Evolutionary conservation across 805 yeast species (phyloP).

Genomic region (Metschnikowia lochheadii): DNA sequence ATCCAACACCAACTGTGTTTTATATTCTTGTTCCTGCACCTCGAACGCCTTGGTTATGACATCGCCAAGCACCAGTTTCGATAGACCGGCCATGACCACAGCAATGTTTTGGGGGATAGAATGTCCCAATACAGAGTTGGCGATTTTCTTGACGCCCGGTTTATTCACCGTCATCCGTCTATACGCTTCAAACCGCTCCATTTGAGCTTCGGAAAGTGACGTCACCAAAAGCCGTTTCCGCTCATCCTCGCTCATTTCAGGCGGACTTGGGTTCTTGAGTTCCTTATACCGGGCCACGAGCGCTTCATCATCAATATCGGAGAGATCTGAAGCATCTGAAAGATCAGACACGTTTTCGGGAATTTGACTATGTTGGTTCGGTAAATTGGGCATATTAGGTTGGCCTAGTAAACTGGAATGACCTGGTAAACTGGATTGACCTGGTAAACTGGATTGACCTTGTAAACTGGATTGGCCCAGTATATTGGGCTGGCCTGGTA

Average conservation of each 20-base stretch:
- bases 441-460: too few species aligned
- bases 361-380: too few species aligned
- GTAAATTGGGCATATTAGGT: too few species aligned
- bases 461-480: too few species aligned
- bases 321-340: conserved; percentile 26
- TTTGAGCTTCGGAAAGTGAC: conserved; percentile 74
- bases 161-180: conserved; percentile 63
- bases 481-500: too few species aligned
- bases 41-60: conserved; percentile 77
- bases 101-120: conserved; percentile 76
- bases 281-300: conserved; percentile 28
- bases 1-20: conserved; percentile 35
- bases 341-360: conserved; percentile 10
- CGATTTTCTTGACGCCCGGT: conserved; percentile 74
- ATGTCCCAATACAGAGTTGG: conserved; percentile 75
- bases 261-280: conserved; percentile 29
- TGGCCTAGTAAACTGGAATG: too few species aligned
- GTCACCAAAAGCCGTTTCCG: conserved; percentile 60
- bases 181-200: conserved; percentile 81
- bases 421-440: too few species aligned
- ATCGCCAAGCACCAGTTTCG: conserved; percentile 88
- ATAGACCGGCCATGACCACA: conserved; percentile 76
- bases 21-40: conserved; percentile 55
- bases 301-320: conserved; percentile 33
- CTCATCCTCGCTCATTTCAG: conserved; percentile 45